A percentile compares a stretch with the other conserved stretches of the same genome.
Evolutionary conservation across 139 green algal species (phyloP).

Genomic region (Chlamydomonas schloesseri): DNA sequence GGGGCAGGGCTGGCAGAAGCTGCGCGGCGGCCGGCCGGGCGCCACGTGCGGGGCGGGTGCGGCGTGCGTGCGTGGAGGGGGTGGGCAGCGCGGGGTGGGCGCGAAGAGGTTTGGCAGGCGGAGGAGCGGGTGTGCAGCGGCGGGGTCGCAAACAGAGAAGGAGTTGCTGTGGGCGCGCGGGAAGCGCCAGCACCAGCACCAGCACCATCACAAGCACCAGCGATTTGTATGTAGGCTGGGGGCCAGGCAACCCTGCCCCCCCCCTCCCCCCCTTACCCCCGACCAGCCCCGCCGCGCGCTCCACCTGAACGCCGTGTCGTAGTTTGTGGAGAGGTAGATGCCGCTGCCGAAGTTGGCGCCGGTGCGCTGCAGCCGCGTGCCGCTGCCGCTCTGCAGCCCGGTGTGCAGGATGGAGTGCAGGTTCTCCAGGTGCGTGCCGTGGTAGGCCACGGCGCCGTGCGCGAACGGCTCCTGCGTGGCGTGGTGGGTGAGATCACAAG

Average conservation of each 20-base stretch:
- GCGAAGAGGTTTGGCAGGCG: not conserved
- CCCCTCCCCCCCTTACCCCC: not conserved
- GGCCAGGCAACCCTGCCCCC: too few relatives aligned
- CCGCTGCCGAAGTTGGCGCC: constrained; percentile 52
- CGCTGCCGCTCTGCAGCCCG: constrained; percentile 42
- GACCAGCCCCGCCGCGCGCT: not conserved
- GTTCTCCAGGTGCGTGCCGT: constrained; percentile 40
- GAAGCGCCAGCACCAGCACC: too few relatives aligned
- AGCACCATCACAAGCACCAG: too few relatives aligned
- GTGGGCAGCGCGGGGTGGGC: too few relatives aligned
- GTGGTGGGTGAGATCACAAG: not conserved
- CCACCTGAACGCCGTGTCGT: constrained; percentile 48
- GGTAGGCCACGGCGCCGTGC: constrained; percentile 15
- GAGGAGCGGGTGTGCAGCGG: not conserved
- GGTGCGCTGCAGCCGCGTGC: constrained; percentile 47
- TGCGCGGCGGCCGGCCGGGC: too few relatives aligned
- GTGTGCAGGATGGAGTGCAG: constrained; percentile 55
- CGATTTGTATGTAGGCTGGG: too few relatives aligned
- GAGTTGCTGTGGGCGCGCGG: too few relatives aligned
- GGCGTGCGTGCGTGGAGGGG: not conserved
- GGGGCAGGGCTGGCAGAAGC: constrained; percentile 47
- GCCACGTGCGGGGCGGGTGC: too few relatives aligned
- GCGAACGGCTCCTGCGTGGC: constrained; percentile 1
- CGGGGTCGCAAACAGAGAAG: not conserved
- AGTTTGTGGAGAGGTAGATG: constrained; percentile 56